Base-by-base conservation (phyloP, 2,329 filamentous ascomycete genomes). In the Talaromyces sp. region DNA sequence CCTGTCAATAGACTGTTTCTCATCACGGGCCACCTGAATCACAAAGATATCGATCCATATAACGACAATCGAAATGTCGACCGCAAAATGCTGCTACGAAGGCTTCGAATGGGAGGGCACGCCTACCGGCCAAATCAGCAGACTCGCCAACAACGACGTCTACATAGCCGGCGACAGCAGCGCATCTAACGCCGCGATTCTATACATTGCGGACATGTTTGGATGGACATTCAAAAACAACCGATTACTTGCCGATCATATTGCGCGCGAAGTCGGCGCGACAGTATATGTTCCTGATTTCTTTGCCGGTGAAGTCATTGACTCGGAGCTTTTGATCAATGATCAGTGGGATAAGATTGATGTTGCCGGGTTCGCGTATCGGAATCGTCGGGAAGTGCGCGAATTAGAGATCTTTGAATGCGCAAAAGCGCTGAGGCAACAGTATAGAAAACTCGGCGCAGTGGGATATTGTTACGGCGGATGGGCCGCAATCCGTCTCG, bases 391-490 rank as follows among this genome's bases (percentile, higher is more conserved):
- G 13, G 74, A 75, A 0, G 68, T 71, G 3, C 77, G 81, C 24
- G 78, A 76, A 66, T 74, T 76, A 0, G 74, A 77, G 63, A 78
- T 81, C 27, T 69, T 76, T 33, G 72, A 71, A 13, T 72, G 68
- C 43, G 78, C 79, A 0, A 70, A 72, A 63, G 71, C 72, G 0
- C 69, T 82, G n/a, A 76, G 76, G 43, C 31, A 57, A 0, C 54
- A 69, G 43, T 68, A 69, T 8, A 67, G 68, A 5, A 77, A 73
- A 41, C 66, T 83, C 11, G 82, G 73, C 3, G 82, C 80, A 0
- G 72, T 83, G 2, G 83, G 83, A 1, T 85, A 77, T 68, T 85
- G 83, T 72, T 85, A 78, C 62, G 83, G 83, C 14, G 82, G 82
- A 6, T 85, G 83, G 84, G 83, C 80, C 0, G 75, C 74, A 3